Evolutionary conservation across 2,329 filamentous ascomycete species (phyloP).

Genomic region (Ophiocordyceps polyrhachis-furcata): DNA sequence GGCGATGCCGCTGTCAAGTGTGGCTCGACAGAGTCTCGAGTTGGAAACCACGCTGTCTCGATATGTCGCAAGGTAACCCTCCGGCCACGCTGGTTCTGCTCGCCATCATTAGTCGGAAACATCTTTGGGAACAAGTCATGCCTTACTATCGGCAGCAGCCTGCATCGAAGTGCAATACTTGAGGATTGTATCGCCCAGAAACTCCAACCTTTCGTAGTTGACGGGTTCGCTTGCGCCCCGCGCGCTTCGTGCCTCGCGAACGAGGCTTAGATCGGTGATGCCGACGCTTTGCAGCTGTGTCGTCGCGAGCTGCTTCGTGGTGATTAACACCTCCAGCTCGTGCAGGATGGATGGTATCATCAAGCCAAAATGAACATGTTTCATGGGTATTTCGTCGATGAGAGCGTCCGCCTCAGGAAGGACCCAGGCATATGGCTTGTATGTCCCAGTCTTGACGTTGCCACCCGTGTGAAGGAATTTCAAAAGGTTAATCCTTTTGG

Average conservation of each 20-base stretch:
- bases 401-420: slow-evolving; percentile 29
- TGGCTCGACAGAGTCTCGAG: slow-evolving; percentile 45
- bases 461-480: slow-evolving; percentile 15
- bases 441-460: slow-evolving; percentile 8
- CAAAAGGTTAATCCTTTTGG: slow-evolving; percentile 40
- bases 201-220: slow-evolving; percentile 74
- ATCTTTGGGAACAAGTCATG: background rate
- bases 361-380: slow-evolving; percentile 30
- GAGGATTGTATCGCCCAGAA: slow-evolving; percentile 67
- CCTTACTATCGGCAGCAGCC: slow-evolving; percentile 33
- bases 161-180: slow-evolving; percentile 57
- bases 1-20: slow-evolving; percentile 45
- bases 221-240: slow-evolving; percentile 37
- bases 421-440: slow-evolving; percentile 23
- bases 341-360: slow-evolving; percentile 58
- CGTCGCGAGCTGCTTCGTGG: slow-evolving; percentile 37
- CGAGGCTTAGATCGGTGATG: slow-evolving; percentile 32
- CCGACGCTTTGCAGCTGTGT: slow-evolving; percentile 19
- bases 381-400: slow-evolving; percentile 26
- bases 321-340: slow-evolving; percentile 43
- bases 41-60: slow-evolving; percentile 63
- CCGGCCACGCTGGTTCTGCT: slow-evolving; percentile 50
- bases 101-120: background rate
- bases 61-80: slow-evolving; percentile 50
- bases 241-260: slow-evolving; percentile 53